Conservation (phyloP, 768 basidiomycete genomes). For the Termitomyces sp. region DNA sequence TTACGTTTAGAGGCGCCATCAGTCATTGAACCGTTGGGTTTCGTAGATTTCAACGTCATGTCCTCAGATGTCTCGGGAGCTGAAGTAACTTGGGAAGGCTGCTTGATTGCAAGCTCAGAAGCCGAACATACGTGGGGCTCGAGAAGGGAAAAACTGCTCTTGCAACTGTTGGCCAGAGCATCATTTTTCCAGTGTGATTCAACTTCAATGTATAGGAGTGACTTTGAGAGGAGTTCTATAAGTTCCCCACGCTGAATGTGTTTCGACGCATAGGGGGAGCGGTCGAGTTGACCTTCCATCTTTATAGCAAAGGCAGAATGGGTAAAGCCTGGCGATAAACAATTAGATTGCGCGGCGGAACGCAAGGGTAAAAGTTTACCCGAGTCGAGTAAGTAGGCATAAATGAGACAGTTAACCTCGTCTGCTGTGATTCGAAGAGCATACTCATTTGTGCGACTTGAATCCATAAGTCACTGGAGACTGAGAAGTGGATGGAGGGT, state of each 20-base stretch:
- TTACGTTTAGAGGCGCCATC: conserved; percentile 45
- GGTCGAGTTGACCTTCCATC: conserved; percentile 68
- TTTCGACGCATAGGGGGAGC: conserved; percentile 62
- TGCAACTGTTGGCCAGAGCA: conserved; percentile 60
- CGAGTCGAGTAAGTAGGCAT: conserved; percentile 81
- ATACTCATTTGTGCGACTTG: conserved; percentile 8
- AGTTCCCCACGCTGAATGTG: conserved; percentile 81
- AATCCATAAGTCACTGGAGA: neutral
- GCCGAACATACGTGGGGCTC: conserved; percentile 67
- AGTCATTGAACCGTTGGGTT: conserved; percentile 18
- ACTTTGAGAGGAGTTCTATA: conserved; percentile 75
- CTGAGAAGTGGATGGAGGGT: neutral
- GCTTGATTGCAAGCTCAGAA: conserved; percentile 34
- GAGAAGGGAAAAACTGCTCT: conserved; percentile 67
- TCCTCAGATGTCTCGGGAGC: conserved; percentile 6
- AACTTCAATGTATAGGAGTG: conserved; percentile 77
- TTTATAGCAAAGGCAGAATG: conserved; percentile 82
- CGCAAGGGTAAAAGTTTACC: conserved; percentile 36
- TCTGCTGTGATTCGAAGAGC: conserved; percentile 71
- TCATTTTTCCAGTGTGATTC: conserved; percentile 79
- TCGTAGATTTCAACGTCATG: conserved; percentile 8
- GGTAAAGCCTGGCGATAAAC: conserved; percentile 53
- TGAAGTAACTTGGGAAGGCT: conserved; percentile 13
- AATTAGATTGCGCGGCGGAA: neutral
- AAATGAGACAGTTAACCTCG: conserved; percentile 81